These are phyloP conservation scores for Phytopythium kandeliae DNA, from an alignment of 352 stramenopile genomes.

Conservation along the genomic window DNA sequence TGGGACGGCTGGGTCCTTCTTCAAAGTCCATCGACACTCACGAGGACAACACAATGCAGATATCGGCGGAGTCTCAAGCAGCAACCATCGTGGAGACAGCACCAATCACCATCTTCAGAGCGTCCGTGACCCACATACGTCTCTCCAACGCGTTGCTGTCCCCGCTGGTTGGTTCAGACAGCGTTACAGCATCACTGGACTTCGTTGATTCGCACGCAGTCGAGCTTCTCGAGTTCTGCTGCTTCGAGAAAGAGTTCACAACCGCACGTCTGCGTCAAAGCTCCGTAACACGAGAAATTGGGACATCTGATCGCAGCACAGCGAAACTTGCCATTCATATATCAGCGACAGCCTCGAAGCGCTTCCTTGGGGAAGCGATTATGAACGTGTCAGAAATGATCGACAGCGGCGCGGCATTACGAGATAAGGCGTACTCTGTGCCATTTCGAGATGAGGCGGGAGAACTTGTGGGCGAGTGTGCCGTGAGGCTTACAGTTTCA, in stretches of 20 bases:
- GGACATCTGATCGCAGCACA: not conserved
- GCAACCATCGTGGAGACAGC: not conserved
- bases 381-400: not conserved
- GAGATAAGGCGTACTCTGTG: not conserved
- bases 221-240: slow-evolving; percentile 1
- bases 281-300: not conserved
- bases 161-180: not conserved
- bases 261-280: not conserved
- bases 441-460: not conserved
- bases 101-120: not conserved
- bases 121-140: not conserved
- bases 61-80: not conserved
- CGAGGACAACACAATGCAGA: not conserved
- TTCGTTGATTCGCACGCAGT: not conserved
- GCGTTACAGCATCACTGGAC: not conserved
- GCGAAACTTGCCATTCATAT: not conserved
- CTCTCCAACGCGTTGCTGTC: not conserved
- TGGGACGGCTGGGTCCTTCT: not conserved
- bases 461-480: not conserved
- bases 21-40: not conserved
- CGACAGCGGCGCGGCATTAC: not conserved
- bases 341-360: not conserved
- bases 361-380: not conserved
- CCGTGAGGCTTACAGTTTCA: not conserved
- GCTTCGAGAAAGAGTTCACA: slow-evolving; percentile 4